Evolutionary conservation across 495 filamentous ascomycete genomes (phyloP), one percentile per base, ranked within the genome.

Genomic region (Aspergillus taichungensis): DNA sequence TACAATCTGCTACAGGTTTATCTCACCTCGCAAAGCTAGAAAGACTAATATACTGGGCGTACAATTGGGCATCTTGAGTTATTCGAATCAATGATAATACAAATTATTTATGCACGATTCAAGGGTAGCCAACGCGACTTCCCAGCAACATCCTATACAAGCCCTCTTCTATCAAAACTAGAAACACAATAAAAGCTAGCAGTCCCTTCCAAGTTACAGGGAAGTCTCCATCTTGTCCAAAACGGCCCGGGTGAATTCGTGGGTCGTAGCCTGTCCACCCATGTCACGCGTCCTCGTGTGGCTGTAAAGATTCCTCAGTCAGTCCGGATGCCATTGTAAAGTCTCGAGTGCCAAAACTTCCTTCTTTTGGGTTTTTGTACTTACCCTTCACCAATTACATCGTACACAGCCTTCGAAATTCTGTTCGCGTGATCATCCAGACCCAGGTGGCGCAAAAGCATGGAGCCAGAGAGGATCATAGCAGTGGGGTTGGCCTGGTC

Each of bases 401-500:
- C 85, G 61, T 98, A 98, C 42, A 98, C 86, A 46, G 87, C 89
- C 79, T 91, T 94, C 51, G 88, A 94, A 66, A 98, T 95, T 55
- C 92, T 82, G 74, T 96, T 95, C 39, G 92, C 92, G 61, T 96
- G 94, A 63, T 96, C 87, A 62, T 98, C 91, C 9, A 98, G 80
- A 45, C 92, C 92, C 51, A 98, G 74, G 71, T 98, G 92, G 54
- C 92, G 83, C 63, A 98, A 76, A 51, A 98, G 80, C 92, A 98
- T 98, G 55, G 88, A 84, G 32, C 88, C 89, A 50, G 87, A 94
- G 40, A 98, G 82, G 39, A 98, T 77, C 69, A 98, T 80, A 47
- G 92, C 92, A 37, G 88, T 95, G 27, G 92, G 92, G 78, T 98
- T 98, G 40, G 92, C 92, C 72, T 98, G 88, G 67, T 96, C 89